A percentile compares a stretch with the other conserved stretches of the same genome.
These are phyloP conservation scores for Trichoderma asperellum DNA, from an alignment of 2,329 filamentous ascomycete species.

Conservation along the genomic window DNA sequence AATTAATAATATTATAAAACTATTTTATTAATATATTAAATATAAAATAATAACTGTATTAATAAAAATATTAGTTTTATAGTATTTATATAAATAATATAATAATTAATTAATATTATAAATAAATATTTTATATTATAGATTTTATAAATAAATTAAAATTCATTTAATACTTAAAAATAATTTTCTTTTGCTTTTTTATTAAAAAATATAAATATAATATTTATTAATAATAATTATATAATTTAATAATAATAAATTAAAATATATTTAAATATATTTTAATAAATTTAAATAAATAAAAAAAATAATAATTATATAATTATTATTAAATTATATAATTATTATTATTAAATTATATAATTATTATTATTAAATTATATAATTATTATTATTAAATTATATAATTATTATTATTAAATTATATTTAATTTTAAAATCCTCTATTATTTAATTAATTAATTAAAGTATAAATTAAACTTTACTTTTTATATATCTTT, in stretches of 20 bases:
- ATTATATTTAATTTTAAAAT: slow-evolving; percentile 8
- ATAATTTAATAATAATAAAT: too few relatives aligned
- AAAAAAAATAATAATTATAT: not conserved
- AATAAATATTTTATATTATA: not conserved
- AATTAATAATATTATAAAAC: not conserved
- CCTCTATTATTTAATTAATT: not conserved
- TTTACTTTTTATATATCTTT: too few relatives aligned
- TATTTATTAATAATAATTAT: not conserved
- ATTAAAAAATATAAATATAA: not conserved
- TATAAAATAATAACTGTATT: not conserved
- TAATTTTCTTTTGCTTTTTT: not conserved
- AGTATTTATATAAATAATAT: not conserved
- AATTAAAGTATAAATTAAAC: not conserved
- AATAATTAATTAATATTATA: not conserved
- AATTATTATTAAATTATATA: too few relatives aligned
- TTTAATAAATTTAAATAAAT: too few relatives aligned
- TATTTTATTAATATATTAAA: not conserved
- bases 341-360: too few relatives aligned
- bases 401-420: slow-evolving; percentile 3
- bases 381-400: too few relatives aligned
- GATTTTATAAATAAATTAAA: too few relatives aligned
- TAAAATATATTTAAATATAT: too few relatives aligned
- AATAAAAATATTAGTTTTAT: not conserved
- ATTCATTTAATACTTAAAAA: not conserved
- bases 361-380: too few relatives aligned